phyloP scores from a whole-genome alignment of 2,329 filamentous ascomycete species.

The Hypomyces perniciosus region DNA sequence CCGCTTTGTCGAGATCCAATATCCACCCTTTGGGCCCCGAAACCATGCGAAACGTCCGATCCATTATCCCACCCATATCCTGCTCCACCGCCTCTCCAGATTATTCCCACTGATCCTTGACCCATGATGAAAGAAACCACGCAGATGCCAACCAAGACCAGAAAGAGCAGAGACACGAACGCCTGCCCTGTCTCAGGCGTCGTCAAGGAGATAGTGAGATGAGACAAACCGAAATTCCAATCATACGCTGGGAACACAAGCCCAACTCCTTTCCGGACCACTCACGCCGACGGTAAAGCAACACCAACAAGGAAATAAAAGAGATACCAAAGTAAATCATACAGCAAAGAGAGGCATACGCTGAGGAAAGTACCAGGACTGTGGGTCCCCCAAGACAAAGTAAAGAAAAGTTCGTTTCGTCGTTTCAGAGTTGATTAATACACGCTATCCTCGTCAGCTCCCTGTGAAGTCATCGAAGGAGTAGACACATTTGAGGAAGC shows the following conservation, averaged over 20 bases:
- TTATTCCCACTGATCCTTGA: conserved; percentile 22
- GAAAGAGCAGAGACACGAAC: conserved; percentile 20
- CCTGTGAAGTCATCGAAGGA: conserved; percentile 66
- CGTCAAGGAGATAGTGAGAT: conserved; percentile 26
- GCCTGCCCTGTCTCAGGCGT: conserved; percentile 33
- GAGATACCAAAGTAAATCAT: conserved; percentile 4
- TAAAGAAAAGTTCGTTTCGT: conserved; percentile 40
- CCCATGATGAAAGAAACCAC: conserved; percentile 16
- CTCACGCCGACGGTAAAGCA: conserved; percentile 3
- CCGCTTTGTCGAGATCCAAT: conserved; percentile 26
- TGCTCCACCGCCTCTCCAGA: conserved; percentile 19
- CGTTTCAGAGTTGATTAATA: conserved; percentile 52
- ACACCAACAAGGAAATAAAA: conserved; percentile 25
- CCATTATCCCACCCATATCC: conserved; percentile 19
- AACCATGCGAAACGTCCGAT: conserved; percentile 22
- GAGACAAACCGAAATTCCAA: conserved; percentile 22
- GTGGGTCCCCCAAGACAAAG: conserved; percentile 17
- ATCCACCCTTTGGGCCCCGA: conserved; percentile 20
- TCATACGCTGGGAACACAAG: conserved; percentile 19
- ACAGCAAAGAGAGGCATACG: conserved; percentile 6
- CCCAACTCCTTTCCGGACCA: conserved; percentile 23
- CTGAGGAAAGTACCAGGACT: conserved; percentile 17
- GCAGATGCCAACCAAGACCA: conserved; percentile 5
- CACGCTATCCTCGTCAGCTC: conserved; percentile 65
- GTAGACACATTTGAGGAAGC: conserved; percentile 63